Conservation (phyloP, 371 early-diverging fungal species). For the Mortierella sp. region DNA sequence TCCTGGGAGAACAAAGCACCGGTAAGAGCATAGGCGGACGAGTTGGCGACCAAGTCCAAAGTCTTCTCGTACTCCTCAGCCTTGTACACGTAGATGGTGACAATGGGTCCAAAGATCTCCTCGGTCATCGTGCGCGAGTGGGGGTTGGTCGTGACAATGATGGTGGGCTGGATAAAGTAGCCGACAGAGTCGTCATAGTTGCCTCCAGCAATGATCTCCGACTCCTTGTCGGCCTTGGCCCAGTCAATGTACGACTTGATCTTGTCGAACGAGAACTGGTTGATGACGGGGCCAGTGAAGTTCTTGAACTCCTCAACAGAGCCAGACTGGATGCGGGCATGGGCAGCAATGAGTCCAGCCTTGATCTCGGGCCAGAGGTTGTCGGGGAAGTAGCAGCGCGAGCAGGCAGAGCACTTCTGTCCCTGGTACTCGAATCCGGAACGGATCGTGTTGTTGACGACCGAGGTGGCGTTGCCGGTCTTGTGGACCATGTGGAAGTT, state of each 20-base stretch:
- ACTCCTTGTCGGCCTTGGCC: conserved; percentile 72
- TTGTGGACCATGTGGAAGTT: conserved; percentile 96
- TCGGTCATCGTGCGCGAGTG: conserved; percentile 89
- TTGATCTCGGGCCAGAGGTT: conserved; percentile 85
- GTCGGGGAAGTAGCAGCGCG: conserved; percentile 92
- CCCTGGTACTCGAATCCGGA: conserved; percentile 97
- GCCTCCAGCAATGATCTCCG: conserved; percentile 88
- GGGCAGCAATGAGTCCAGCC: conserved; percentile 72
- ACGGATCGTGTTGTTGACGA: conserved; percentile 89
- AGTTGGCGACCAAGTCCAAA: conserved; percentile 82
- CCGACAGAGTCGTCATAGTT: conserved; percentile 87
- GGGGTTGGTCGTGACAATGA: conserved; percentile 90
- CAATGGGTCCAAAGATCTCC: conserved; percentile 98
- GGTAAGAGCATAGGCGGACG: conserved; percentile 92
- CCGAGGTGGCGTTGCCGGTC: conserved; percentile 74
- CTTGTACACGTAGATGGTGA: conserved; percentile 92
- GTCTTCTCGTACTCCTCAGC: conserved; percentile 83
- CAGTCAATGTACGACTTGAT: conserved; percentile 91
- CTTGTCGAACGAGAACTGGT: conserved; percentile 93
- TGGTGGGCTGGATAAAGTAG: conserved; percentile 94
- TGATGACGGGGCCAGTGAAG: conserved; percentile 78
- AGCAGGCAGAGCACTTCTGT: conserved; percentile 98
- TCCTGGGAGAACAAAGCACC: conserved; percentile 92
- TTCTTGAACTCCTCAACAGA: conserved; percentile 85
- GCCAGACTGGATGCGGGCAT: conserved; percentile 87